Evolutionary conservation across 163 green algal genomes (phyloP), one percentile per base, ranked within the genome.

Genomic region (Scenedesmus sp.): DNA sequence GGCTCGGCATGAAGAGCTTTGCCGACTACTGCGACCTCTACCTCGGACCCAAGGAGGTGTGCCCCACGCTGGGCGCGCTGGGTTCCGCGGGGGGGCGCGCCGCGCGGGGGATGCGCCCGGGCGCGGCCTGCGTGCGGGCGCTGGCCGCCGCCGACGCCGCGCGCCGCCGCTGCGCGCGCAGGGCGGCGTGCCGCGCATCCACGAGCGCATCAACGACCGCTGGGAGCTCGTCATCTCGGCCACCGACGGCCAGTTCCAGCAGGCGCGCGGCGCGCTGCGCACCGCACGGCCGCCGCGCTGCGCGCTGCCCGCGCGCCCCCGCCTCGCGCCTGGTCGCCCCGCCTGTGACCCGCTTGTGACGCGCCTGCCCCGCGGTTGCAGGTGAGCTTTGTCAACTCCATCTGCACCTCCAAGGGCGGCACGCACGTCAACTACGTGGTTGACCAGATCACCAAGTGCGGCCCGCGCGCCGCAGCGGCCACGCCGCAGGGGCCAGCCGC

Each of bases 371-470:
- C 81, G 70, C 50, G 0, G 18, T 36, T 70, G 28, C 92, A 99
- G 94, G 94, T 98, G 51, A 97, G 89, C 76, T 99, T 99, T 84
- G 95, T 96, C 42, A 99, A 99, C 89, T 92, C 92, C 72, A 99
- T 99, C 85, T 95, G 88, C 87, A 99, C 97, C 31, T 90, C 85
- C 78, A 98, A 98, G 86, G 97, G 97, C 31, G 97, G 97, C 50
- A 99, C 95, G 0, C 97, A 99, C 83, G 97, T 99, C 34, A 94
- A 97, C 73, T 88, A 95, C 63, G 71, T 99, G 20, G 86, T 95
- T 3, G 93, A 99, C 81, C 92, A 98, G 79, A 86, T 99, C 44
- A 89, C 82, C 72, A 96, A 93, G 86, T 95, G 69, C 78, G 85
- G 44, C 24, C 13, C 26, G 9, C 22, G n/a, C n/a, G n/a, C n/a